Evolutionary conservation across 1,284 basidiomycete species (phyloP).

Genomic region (Clitocybe nebularis): DNA sequence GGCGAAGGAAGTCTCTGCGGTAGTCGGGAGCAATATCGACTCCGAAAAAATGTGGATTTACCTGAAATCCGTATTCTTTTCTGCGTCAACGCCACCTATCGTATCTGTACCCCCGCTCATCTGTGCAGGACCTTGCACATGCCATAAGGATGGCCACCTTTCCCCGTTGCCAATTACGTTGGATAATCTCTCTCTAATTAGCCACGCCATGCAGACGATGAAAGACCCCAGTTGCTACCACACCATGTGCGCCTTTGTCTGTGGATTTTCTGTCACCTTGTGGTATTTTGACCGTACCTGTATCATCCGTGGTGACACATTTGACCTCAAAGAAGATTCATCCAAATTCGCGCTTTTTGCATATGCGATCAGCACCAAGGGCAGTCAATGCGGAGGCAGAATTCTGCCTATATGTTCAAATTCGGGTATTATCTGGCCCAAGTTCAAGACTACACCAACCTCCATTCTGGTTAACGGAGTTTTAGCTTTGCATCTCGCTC

Average conservation of each 20-base stretch:
- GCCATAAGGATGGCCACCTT: background rate
- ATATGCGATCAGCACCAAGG: conserved; percentile 2
- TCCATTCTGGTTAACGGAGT: no score
- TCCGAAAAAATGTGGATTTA: background rate
- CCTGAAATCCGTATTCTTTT: background rate
- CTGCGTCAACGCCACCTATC: background rate
- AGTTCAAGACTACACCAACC: no score
- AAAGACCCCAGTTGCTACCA: background rate
- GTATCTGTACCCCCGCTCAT: background rate
- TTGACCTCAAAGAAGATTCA: background rate
- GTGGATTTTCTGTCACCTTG: background rate
- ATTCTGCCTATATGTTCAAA: no score
- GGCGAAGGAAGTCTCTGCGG: background rate
- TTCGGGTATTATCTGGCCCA: no score
- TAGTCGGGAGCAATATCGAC: background rate
- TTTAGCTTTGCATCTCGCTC: no score
- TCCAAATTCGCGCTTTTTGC: conserved; percentile 1
- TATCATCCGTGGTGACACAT: background rate
- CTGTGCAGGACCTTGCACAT: background rate
- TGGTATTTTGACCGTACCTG: conserved; percentile 2
- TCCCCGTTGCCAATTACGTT: background rate
- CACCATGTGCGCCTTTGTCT: background rate
- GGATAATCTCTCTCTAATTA: background rate
- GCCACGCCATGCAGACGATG: background rate
- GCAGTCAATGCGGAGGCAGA: no score